Conservation (phyloP, 768 basidiomycete genomes). For the Mycena vulgaris region DNA sequence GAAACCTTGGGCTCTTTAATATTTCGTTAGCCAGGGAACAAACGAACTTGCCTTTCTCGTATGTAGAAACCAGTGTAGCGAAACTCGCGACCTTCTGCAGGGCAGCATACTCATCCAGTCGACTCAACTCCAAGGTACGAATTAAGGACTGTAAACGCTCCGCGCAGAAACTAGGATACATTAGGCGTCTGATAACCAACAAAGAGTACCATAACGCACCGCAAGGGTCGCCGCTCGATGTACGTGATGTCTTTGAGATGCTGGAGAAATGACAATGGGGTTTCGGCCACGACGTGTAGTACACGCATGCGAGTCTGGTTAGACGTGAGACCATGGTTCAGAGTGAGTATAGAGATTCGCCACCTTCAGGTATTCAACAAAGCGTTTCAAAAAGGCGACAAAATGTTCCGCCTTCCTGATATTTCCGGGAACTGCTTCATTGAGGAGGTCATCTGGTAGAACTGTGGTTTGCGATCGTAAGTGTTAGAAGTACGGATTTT, state of each 20-base stretch:
- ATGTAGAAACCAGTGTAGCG: conserved; percentile 97
- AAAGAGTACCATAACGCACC: conserved; percentile 66
- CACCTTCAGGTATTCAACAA: conserved; percentile 99
- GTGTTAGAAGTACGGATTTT: not conserved
- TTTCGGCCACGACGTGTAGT: conserved; percentile 99
- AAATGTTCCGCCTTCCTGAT: conserved; percentile 99
- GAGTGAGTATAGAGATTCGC: not conserved
- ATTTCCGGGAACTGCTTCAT: conserved; percentile 97
- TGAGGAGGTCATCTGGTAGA: conserved; percentile 93
- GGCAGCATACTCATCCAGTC: conserved; percentile 92
- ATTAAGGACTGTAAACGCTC: conserved; percentile 96
- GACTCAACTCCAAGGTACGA: conserved; percentile 89
- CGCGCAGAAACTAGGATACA: conserved; percentile 85
- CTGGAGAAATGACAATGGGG: conserved; percentile 95
- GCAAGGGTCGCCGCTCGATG: conserved; percentile 93
- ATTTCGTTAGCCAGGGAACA: not conserved
- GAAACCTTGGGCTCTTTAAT: conserved; percentile 75
- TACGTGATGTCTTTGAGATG: conserved; percentile 99
- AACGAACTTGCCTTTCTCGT: conserved; percentile 85
- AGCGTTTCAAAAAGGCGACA: conserved; percentile 96
- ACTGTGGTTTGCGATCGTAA: conserved; percentile 61
- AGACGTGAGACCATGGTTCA: conserved; percentile 19
- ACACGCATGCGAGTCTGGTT: conserved; percentile 96
- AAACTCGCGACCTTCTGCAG: conserved; percentile 97
- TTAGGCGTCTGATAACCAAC: conserved; percentile 17